These are phyloP conservation scores for Porogramme epimiltina DNA, from an alignment of 1,284 basidiomycete genomes.

Conservation along the genomic window DNA sequence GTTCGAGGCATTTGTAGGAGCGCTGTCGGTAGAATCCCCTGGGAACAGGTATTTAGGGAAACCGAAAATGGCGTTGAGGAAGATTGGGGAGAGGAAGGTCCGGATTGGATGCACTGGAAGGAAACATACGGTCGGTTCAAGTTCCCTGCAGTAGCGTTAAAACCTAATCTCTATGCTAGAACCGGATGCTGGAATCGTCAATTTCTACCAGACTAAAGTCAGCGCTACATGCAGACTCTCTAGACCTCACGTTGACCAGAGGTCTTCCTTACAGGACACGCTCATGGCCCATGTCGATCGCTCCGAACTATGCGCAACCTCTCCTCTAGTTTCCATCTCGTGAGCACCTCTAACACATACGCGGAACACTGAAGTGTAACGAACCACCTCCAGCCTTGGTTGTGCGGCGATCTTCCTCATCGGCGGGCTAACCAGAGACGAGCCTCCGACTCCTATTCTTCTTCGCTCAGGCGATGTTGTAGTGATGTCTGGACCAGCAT, in stretches of 20 bases:
- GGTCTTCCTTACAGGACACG: slow-evolving; percentile 57
- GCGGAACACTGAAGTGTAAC: background rate
- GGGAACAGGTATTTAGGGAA: slow-evolving; percentile 63
- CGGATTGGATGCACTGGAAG: slow-evolving; percentile 72
- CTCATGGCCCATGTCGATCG: slow-evolving; percentile 94
- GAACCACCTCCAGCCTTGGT: slow-evolving; percentile 63
- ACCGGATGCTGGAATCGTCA: slow-evolving; percentile 92
- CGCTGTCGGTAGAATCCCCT: slow-evolving; percentile 65
- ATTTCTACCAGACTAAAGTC: slow-evolving; percentile 83
- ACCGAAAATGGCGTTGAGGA: slow-evolving; percentile 13
- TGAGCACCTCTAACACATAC: slow-evolving; percentile 42
- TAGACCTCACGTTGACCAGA: too few species aligned
- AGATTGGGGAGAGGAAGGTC: slow-evolving; percentile 55
- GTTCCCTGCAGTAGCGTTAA: too few species aligned
- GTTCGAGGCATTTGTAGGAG: slow-evolving; percentile 61
- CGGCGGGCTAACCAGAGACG: slow-evolving; percentile 78
- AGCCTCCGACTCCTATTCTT: slow-evolving; percentile 77
- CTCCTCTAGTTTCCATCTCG: slow-evolving; percentile 91
- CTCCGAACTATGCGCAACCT: slow-evolving; percentile 83
- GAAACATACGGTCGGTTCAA: slow-evolving; percentile 67
- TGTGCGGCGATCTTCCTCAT: slow-evolving; percentile 87
- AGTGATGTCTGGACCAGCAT: slow-evolving; percentile 88
- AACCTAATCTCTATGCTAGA: slow-evolving; percentile 43
- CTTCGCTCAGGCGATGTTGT: slow-evolving; percentile 87
- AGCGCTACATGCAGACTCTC: too few species aligned